Percentiles rank a stretch among this genome's conserved stretches.
Conservation (phyloP, 768 basidiomycete species). For the Leccinellum albellum region DNA sequence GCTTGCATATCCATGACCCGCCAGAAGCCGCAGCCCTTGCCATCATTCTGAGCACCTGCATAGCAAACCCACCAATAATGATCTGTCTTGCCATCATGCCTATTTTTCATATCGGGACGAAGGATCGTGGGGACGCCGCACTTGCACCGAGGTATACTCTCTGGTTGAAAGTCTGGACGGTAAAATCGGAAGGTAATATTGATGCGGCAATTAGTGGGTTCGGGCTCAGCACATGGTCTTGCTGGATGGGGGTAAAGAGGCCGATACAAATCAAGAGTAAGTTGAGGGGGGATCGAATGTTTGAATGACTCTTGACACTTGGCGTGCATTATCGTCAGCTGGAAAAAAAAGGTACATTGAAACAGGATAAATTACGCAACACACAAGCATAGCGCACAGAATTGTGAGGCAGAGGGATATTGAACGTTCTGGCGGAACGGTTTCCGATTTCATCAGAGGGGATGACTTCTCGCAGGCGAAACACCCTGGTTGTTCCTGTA, state of each 20-base stretch:
- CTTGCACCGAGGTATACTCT: constrained; percentile 65
- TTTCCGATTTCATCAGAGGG: constrained; percentile 54
- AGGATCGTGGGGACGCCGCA: constrained; percentile 70
- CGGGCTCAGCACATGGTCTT: constrained; percentile 19
- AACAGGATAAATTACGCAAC: background rate
- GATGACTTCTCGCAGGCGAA: constrained; percentile 75
- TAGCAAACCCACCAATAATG: constrained; percentile 77
- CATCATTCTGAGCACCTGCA: constrained; percentile 78
- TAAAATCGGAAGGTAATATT: constrained; percentile 88
- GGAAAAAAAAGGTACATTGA: background rate
- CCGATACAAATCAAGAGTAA: constrained; percentile 65
- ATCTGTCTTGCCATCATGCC: constrained; percentile 49
- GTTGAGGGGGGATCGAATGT: constrained; percentile 72
- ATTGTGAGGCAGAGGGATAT: constrained; percentile 74
- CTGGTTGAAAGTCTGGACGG: constrained; percentile 72
- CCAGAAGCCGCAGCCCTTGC: constrained; percentile 78
- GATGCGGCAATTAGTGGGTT: constrained; percentile 66
- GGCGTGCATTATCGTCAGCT: constrained; percentile 88
- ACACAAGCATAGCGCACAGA: constrained; percentile 48
- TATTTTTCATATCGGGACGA: constrained; percentile 76
- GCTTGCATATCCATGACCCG: constrained; percentile 63
- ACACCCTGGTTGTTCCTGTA: constrained; percentile 62
- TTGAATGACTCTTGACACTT: constrained; percentile 81
- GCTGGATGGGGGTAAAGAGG: constrained; percentile 47
- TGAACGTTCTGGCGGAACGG: constrained; percentile 68